These are phyloP conservation scores for Lasiosphaeria hispida DNA, from an alignment of 495 filamentous ascomycete species.

Conservation along the genomic window DNA sequence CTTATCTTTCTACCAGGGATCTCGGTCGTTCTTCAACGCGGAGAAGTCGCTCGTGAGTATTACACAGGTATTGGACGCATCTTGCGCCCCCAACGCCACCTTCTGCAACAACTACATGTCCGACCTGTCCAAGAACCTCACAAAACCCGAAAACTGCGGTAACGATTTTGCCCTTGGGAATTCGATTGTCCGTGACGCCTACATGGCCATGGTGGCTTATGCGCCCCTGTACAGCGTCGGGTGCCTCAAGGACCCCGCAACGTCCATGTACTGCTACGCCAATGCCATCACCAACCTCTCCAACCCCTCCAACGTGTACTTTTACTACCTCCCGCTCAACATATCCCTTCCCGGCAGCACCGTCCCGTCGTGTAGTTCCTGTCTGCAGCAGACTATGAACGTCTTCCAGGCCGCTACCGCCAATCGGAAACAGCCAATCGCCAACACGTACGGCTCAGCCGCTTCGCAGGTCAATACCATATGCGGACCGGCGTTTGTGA, in stretches of 20 bases:
- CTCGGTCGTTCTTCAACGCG: conserved; percentile 69
- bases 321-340: conserved; percentile 84
- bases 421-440: conserved; percentile 57
- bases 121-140: conserved; percentile 58
- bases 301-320: conserved; percentile 64
- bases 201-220: conserved; percentile 69
- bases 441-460: conserved; percentile 57
- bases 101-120: conserved; percentile 60
- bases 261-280: conserved; percentile 70
- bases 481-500: conserved; percentile 64
- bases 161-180: conserved; percentile 64
- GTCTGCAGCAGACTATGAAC: conserved; percentile 67
- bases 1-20: conserved; percentile 28
- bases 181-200: conserved; percentile 63
- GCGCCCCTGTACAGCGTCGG: conserved; percentile 72
- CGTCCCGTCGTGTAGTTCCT: conserved; percentile 66
- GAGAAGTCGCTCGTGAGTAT: conserved; percentile 62
- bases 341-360: conserved; percentile 59
- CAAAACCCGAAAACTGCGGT: conserved; percentile 59
- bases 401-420: conserved; percentile 61
- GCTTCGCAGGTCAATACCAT: conserved; percentile 62
- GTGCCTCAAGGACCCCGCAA: conserved; percentile 61
- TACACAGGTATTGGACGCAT: conserved; percentile 66
- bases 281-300: conserved; percentile 75
- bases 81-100: conserved; percentile 62